phyloP scores from a whole-genome alignment of 257 asterid genomes.

The Solanum stenotomum region DNA sequence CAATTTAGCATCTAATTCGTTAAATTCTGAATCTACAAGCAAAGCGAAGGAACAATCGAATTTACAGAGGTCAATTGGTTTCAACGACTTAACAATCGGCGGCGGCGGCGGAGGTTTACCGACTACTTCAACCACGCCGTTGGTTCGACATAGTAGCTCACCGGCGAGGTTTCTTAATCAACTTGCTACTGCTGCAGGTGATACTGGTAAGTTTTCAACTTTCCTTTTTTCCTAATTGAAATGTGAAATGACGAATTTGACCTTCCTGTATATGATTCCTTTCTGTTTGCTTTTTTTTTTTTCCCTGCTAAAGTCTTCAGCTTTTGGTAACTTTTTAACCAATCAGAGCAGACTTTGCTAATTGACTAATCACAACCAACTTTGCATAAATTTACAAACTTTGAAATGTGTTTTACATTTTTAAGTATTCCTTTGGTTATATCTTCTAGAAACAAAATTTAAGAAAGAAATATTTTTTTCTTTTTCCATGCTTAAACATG shows the following conservation, averaged over 20 bases:
- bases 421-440: background rate
- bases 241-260: background rate
- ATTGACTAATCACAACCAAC: background rate
- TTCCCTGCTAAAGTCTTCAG: background rate
- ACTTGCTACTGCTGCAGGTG: conserved; percentile 43
- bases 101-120: background rate
- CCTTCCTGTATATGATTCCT: background rate
- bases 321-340: background rate
- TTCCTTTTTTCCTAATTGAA: background rate
- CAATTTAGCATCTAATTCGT: conserved; percentile 12
- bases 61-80: conserved; percentile 32
- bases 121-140: conserved; percentile 18
- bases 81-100: conserved; percentile 4
- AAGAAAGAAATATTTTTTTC: background rate
- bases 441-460: background rate
- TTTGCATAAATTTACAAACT: background rate
- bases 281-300: background rate
- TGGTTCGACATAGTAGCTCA: conserved; percentile 68
- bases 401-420: background rate
- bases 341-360: background rate
- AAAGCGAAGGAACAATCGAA: background rate
- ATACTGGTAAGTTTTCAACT: background rate
- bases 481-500: background rate
- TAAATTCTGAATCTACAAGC: conserved; percentile 10
- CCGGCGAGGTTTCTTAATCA: conserved; percentile 78